These are phyloP conservation scores for Tetrapisispora phaffii DNA, from an alignment of 805 yeast genomes.

Conservation along the genomic window DNA sequence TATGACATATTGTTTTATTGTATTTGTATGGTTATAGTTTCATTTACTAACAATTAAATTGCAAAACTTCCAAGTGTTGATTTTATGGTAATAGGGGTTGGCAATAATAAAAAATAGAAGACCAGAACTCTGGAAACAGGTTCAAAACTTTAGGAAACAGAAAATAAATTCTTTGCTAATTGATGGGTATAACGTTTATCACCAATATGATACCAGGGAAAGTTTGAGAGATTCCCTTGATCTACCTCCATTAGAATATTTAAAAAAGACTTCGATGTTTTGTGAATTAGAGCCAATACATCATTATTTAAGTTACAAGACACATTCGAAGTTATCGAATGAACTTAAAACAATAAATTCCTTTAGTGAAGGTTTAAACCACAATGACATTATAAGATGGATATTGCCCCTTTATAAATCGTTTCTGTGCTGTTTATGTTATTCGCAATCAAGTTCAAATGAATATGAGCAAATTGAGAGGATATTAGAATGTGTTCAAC, in stretches of 20 bases:
- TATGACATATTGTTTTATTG: not conserved
- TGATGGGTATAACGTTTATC: not conserved
- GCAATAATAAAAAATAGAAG: conserved; percentile 18
- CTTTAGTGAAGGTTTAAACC: conserved; percentile 10
- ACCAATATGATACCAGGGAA: not conserved
- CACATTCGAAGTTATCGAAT: not conserved
- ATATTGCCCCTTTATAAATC: conserved; percentile 12
- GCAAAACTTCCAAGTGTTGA: not conserved
- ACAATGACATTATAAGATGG: conserved; percentile 9
- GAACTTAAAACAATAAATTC: conserved; percentile 7
- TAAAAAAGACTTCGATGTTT: not conserved
- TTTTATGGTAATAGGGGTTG: conserved; percentile 10
- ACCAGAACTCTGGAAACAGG: conserved; percentile 11
- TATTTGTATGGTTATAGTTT: not conserved
- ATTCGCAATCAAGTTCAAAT: not conserved
- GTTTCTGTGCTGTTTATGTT: conserved; percentile 3
- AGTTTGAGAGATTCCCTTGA: not conserved
- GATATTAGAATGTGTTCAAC: conserved; percentile 13
- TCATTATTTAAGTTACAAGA: not conserved
- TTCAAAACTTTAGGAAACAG: not conserved
- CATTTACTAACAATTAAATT: not conserved
- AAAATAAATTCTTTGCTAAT: not conserved
- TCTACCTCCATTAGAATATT: not conserved
- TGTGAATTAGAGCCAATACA: conserved; percentile 6
- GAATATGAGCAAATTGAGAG: conserved; percentile 1